Conservation (phyloP, 805 yeast species). For the Cyberlindnera subsufficiens region DNA sequence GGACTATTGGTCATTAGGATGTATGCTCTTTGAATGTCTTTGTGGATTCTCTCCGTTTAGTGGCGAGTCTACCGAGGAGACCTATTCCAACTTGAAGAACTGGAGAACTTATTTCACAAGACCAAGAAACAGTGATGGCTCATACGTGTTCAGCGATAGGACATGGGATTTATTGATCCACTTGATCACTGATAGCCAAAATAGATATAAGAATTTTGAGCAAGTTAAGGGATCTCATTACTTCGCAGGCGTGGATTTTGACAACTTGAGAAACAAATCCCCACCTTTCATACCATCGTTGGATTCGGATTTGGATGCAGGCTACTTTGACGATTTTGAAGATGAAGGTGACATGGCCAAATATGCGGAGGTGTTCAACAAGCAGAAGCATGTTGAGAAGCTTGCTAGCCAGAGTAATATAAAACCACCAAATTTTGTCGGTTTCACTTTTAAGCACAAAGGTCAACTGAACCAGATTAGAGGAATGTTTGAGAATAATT, state of each 20-base stretch:
- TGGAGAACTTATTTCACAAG: constrained; percentile 87
- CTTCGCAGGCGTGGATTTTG: constrained; percentile 82
- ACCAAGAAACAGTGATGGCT: constrained; percentile 88
- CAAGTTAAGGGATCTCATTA: constrained; percentile 78
- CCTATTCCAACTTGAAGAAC: constrained; percentile 86
- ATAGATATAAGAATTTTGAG: constrained; percentile 70
- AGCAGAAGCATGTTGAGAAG: constrained; percentile 79
- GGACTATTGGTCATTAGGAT: constrained; percentile 98
- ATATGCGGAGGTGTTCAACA: constrained; percentile 93
- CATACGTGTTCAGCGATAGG: constrained; percentile 89
- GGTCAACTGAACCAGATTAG: constrained; percentile 25
- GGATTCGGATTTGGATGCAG: constrained; percentile 97
- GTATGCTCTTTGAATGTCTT: constrained; percentile 92
- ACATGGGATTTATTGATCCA: constrained; percentile 87
- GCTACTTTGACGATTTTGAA: constrained; percentile 95
- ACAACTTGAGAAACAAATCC: constrained; percentile 53
- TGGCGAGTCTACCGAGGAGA: constrained; percentile 90
- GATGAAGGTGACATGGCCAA: constrained; percentile 97
- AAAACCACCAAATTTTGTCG: constrained; percentile 72
- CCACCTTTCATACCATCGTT: constrained; percentile 98
- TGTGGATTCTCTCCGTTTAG: constrained; percentile 98
- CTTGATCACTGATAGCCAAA: constrained; percentile 72
- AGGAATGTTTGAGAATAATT: constrained; percentile 19
- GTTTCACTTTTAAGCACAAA: constrained; percentile 91
- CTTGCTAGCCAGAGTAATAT: constrained; percentile 61